Percentiles rank a stretch among this genome's conserved stretches.
Conservation (phyloP, 2,329 filamentous ascomycete species). For the Penicillium sp. region DNA sequence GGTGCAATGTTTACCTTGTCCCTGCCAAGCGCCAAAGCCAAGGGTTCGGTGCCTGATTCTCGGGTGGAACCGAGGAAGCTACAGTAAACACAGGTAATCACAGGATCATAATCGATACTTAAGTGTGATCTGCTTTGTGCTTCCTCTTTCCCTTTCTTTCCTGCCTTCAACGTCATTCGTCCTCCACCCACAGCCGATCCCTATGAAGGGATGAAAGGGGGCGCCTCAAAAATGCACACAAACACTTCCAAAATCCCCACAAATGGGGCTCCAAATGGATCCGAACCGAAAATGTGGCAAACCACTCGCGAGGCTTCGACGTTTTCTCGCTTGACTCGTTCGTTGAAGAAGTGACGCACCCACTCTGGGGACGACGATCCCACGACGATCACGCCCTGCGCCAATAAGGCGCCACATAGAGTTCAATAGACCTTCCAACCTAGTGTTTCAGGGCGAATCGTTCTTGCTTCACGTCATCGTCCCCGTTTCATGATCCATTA, state of each 20-base stretch:
- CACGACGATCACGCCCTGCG: not conserved
- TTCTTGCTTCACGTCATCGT: slow-evolving; percentile 9
- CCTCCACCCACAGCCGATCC: slow-evolving; percentile 3
- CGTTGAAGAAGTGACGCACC: not conserved
- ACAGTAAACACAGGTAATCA: too few relatives aligned
- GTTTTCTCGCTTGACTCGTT: slow-evolving; percentile 2
- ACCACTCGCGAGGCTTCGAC: not conserved
- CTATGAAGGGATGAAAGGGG: slow-evolving; percentile 5
- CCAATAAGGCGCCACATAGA: slow-evolving; percentile 7
- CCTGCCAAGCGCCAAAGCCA: too few relatives aligned
- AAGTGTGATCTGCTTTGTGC: too few relatives aligned
- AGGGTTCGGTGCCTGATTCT: too few relatives aligned
- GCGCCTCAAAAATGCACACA: slow-evolving; percentile 6
- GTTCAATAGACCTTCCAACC: slow-evolving; percentile 12
- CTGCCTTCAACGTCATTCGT: not conserved
- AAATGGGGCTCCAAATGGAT: not conserved
- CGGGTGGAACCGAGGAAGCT: too few relatives aligned
- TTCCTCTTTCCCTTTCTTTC: too few relatives aligned
- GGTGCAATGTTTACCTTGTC: too few relatives aligned
- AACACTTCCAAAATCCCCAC: not conserved
- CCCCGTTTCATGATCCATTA: slow-evolving; percentile 9
- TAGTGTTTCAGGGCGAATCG: slow-evolving; percentile 18
- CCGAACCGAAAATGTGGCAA: slow-evolving; percentile 5
- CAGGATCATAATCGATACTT: too few relatives aligned
- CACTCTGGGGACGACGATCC: slow-evolving; percentile 14